Conservation (phyloP, 179 eudicot species). For the Beta lomatogona region DNA sequence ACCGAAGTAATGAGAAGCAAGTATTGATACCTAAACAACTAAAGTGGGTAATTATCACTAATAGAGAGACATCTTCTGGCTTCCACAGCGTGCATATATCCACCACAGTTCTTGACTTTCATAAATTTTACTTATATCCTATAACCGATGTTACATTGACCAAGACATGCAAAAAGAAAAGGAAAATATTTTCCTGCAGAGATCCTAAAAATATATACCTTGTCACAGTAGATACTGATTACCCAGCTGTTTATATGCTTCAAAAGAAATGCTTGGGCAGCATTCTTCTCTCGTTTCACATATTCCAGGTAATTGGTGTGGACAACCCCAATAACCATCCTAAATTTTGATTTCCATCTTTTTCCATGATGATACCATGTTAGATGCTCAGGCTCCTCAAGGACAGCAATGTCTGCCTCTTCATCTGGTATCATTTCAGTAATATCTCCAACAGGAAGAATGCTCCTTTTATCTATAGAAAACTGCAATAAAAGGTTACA, state of each 20-base stretch:
- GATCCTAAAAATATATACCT: conserved; percentile 45
- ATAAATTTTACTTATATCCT: background rate
- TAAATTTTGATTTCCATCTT: conserved; percentile 88
- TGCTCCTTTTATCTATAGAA: conserved; percentile 82
- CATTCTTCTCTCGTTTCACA: conserved; percentile 86
- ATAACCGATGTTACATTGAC: background rate
- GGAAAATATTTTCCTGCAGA: background rate
- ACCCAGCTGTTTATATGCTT: conserved; percentile 86
- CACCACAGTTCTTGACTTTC: background rate
- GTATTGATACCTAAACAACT: background rate
- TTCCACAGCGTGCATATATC: background rate
- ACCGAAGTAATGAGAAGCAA: background rate
- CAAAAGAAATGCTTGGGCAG: conserved; percentile 63
- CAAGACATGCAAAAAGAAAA: background rate
- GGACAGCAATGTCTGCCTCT: conserved; percentile 92
- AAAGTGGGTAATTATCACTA: background rate
- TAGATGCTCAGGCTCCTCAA: conserved; percentile 99
- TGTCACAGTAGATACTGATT: conserved; percentile 84
- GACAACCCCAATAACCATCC: conserved; percentile 77
- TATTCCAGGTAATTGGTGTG: conserved; percentile 96
- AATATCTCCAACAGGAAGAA: conserved; percentile 90
- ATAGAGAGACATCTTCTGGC: background rate
- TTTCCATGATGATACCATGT: conserved; percentile 99
- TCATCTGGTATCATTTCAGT: conserved; percentile 82
- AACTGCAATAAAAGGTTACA: conserved; percentile 47